phyloP scores from a whole-genome alignment of 441 rosid species.

The Bruguiera hainesii region DNA sequence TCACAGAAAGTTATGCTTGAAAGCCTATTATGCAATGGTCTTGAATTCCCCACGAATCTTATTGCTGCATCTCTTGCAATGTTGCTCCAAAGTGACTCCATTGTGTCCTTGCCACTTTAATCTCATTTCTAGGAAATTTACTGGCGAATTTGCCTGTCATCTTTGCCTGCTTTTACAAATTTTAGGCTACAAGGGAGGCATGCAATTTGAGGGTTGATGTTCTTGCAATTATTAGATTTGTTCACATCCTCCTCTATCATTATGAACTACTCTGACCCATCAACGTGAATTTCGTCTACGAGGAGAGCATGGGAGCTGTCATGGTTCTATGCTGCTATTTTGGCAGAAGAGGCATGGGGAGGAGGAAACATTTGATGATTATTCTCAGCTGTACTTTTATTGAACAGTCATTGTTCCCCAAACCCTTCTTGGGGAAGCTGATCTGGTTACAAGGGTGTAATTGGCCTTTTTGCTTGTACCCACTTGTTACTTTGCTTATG shows the following conservation, averaged over 20 bases:
- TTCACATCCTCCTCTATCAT: conserved; percentile 14
- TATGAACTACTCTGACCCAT: conserved; percentile 12
- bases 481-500: not conserved
- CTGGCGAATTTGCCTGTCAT: conserved; percentile 31
- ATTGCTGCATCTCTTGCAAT: conserved; percentile 20
- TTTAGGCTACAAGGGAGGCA: conserved; percentile 32
- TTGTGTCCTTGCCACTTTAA: conserved; percentile 11
- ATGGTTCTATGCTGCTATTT: conserved; percentile 20
- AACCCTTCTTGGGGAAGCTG: not conserved
- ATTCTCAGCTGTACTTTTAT: conserved; percentile 15
- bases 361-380: conserved; percentile 15
- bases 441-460: not conserved
- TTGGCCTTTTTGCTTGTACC: not conserved
- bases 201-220: conserved; percentile 26
- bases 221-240: conserved; percentile 23
- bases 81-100: conserved; percentile 11
- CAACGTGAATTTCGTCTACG: conserved; percentile 29
- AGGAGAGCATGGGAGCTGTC: conserved; percentile 27
- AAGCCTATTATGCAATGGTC: conserved; percentile 18
- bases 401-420: conserved; percentile 11
- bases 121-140: conserved; percentile 19
- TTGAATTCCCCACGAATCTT: not conserved
- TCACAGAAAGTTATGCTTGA: conserved; percentile 11
- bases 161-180: conserved; percentile 31
- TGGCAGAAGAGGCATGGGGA: conserved; percentile 12